These are phyloP conservation scores for Chaetomium cochliodes DNA, from an alignment of 495 filamentous ascomycete species.

Conservation along the genomic window DNA sequence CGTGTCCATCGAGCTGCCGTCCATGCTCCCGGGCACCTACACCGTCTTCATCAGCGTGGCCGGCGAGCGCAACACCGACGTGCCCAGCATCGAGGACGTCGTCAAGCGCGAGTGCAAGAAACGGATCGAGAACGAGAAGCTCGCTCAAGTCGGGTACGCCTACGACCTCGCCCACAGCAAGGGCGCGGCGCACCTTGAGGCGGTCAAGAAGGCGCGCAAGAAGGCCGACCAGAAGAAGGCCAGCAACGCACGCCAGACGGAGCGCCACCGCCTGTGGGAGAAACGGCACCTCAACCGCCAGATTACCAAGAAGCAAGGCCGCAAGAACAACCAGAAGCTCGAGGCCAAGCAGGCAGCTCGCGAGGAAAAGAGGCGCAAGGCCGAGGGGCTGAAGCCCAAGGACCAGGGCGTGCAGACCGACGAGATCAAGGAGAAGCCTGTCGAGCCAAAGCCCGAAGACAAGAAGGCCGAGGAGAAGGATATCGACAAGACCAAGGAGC, in stretches of 20 bases:
- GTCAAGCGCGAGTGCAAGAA: slow-evolving; percentile 64
- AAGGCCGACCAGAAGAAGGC: slow-evolving; percentile 51
- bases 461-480: slow-evolving; percentile 29
- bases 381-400: slow-evolving; percentile 44
- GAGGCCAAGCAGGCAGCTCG: slow-evolving; percentile 37
- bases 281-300: slow-evolving; percentile 49
- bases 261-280: slow-evolving; percentile 50
- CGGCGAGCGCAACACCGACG: slow-evolving; percentile 57
- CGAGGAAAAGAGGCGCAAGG: slow-evolving; percentile 41
- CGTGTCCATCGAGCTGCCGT: slow-evolving; percentile 50
- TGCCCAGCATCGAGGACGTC: slow-evolving; percentile 64
- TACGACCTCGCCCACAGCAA: slow-evolving; percentile 92
- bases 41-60: slow-evolving; percentile 78
- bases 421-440: slow-evolving; percentile 32
- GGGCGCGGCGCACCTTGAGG: slow-evolving; percentile 61
- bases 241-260: slow-evolving; percentile 43
- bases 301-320: slow-evolving; percentile 48
- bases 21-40: slow-evolving; percentile 76
- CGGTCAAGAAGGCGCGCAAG: slow-evolving; percentile 54
- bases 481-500: slow-evolving; percentile 22
- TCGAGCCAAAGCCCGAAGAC: slow-evolving; percentile 12
- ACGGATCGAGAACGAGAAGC: slow-evolving; percentile 70
- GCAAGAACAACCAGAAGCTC: slow-evolving; percentile 43
- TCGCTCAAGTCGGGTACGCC: slow-evolving; percentile 77
- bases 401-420: slow-evolving; percentile 42